A percentile compares a stretch with the other conserved stretches of the same genome.
These are phyloP conservation scores for Trichoderma parareesei DNA, from an alignment of 495 filamentous ascomycete genomes.

Conservation along the genomic window DNA sequence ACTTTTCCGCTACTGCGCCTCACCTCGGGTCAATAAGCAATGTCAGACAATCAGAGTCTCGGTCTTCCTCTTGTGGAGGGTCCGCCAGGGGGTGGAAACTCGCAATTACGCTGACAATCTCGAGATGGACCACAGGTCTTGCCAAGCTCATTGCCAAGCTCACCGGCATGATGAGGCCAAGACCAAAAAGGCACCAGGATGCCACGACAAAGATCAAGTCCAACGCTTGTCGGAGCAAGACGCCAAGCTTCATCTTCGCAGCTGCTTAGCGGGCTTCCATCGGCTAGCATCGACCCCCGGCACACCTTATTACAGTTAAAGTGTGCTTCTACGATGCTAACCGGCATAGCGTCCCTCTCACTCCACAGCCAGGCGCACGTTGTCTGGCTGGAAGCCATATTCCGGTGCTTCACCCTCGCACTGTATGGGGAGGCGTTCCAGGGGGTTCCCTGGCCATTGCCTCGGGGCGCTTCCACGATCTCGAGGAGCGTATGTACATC, in stretches of 20 bases:
- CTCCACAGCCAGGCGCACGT: background rate
- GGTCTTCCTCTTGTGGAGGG: background rate
- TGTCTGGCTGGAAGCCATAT: background rate
- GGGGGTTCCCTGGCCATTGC: background rate
- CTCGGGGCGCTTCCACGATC: background rate
- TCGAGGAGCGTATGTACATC: background rate
- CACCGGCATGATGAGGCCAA: background rate
- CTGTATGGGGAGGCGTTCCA: background rate
- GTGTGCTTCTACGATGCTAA: conserved; percentile 1
- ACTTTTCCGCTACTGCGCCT: too few species aligned
- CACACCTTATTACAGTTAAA: conserved; percentile 7
- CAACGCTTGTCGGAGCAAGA: background rate
- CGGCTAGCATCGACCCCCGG: background rate
- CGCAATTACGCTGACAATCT: background rate
- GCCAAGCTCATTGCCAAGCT: conserved; percentile 1
- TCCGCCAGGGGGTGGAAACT: background rate
- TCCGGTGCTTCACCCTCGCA: background rate
- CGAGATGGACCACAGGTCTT: background rate
- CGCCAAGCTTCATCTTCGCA: background rate
- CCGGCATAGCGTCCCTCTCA: background rate
- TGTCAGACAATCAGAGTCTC: background rate
- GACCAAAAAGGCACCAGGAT: background rate
- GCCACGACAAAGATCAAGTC: background rate
- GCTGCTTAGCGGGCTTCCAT: background rate
- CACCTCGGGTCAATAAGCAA: background rate